Evolutionary conservation across 2,329 filamentous ascomycete genomes (phyloP), one percentile per base, ranked within the genome.

Genomic region (Botrytis byssoidea): DNA sequence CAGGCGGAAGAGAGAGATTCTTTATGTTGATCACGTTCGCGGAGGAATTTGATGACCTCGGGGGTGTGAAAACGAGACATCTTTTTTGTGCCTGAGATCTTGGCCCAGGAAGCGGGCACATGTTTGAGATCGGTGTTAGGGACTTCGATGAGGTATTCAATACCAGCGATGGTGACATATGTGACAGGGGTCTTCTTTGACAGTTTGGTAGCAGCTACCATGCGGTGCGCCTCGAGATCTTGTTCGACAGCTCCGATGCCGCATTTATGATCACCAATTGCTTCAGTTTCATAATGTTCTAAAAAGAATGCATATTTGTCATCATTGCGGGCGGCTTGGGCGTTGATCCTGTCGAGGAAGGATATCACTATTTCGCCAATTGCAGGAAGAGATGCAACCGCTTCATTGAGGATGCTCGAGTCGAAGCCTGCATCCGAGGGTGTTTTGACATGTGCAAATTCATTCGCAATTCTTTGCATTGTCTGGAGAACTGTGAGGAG

Each of bases 291-390:
- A 76, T 94, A 88, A 57, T 92, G 88, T 76, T 97, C 94, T 9
- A 92, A 89, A 82, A 99, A 98, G 85, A 99, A 99, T 51, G 88
- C 86, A 81, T 98, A 98, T 81, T 97, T 98, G 85, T 99, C 95
- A 79, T 98, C 92, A 37, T 89, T 89, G 67, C 91, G 91, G 0
- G 95, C 96, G 1, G 96, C 93, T 77, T 93, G 88, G 46, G 91
- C 85, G 78, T 97, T 97, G 83, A 99, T 96, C 75, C 90, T 92
- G 71, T 97, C 92, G 3, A 99, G 88, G 80, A 93, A 94, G 1
- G 86, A 86, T 29, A 93, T 86, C 8, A 98, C 89, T 29, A 90
- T 89, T 32, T 91, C 87, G 12, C 91, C 85, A 69, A 98, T 97
- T 20, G 86, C 87, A 0, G 96, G 95, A 9, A 99, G 86, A 14